phyloP scores from a whole-genome alignment of 108 stramenopile genomes.

The Fragilaria crotonensis region DNA sequence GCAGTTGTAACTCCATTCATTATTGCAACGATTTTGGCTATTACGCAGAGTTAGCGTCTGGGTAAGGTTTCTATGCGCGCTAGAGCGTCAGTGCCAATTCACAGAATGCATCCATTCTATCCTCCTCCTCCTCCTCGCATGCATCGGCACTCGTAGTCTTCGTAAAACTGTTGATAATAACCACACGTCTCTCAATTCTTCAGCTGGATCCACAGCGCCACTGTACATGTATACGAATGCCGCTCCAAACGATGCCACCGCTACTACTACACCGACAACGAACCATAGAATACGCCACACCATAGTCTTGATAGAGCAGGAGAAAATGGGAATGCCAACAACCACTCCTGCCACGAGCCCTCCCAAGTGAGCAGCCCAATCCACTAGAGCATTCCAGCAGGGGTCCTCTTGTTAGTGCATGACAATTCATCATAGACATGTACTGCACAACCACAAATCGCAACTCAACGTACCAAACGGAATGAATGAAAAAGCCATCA shows the following conservation, averaged over 20 bases:
- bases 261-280: slow-evolving; percentile 38
- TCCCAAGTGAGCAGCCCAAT: slow-evolving; percentile 82
- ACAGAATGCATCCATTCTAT: no score
- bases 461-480: slow-evolving; percentile 28
- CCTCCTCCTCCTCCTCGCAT: no score
- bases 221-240: slow-evolving; percentile 56
- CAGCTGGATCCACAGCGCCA: slow-evolving; percentile 43
- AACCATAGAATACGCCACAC: slow-evolving; percentile 52
- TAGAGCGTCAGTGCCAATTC: no score
- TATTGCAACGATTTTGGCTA: no score
- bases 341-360: slow-evolving; percentile 63
- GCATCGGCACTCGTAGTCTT: slow-evolving; percentile 78
- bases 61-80: no score
- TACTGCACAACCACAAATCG: slow-evolving; percentile 5
- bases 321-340: slow-evolving; percentile 57
- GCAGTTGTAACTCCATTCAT: no score
- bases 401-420: not conserved
- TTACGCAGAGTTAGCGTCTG: no score
- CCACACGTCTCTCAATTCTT: slow-evolving; percentile 74
- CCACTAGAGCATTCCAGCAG: slow-evolving; percentile 38
- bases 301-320: slow-evolving; percentile 33
- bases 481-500: slow-evolving; percentile 49
- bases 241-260: slow-evolving; percentile 32
- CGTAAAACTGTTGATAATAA: slow-evolving; percentile 71
- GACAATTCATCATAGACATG: not conserved